Evolutionary conservation across 768 basidiomycete genomes (phyloP).

Genomic region (Myochromella boudieri): DNA sequence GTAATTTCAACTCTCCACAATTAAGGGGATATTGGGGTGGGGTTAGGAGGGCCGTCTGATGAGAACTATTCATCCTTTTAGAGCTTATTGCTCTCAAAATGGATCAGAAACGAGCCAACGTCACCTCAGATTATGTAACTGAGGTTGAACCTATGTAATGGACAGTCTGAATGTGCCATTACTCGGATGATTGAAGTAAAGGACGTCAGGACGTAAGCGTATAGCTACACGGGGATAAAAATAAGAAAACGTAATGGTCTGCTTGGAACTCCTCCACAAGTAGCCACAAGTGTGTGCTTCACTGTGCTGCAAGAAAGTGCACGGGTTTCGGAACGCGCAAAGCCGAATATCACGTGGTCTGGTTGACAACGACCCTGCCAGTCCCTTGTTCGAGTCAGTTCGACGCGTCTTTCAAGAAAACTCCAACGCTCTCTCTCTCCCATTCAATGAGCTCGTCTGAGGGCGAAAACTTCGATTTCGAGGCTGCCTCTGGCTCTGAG

Average conservation of each 20-base stretch:
- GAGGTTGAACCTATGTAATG: too few relatives aligned
- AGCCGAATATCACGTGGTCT: constrained; percentile 12
- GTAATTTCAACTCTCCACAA: constrained; percentile 8
- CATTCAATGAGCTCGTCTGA: constrained; percentile 71
- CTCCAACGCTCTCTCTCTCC: not conserved
- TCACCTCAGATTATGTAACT: constrained; percentile 14
- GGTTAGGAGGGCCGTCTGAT: constrained; percentile 3
- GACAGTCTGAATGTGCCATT: too few relatives aligned
- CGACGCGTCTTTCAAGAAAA: constrained; percentile 9
- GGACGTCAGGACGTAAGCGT: too few relatives aligned
- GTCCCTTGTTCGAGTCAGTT: too few relatives aligned
- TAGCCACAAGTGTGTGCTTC: too few relatives aligned
- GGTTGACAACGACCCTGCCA: constrained; percentile 7
- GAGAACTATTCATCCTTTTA: not conserved
- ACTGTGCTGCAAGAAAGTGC: too few relatives aligned
- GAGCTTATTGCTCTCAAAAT: constrained; percentile 2
- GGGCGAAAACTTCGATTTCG: constrained; percentile 65
- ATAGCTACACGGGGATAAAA: too few relatives aligned
- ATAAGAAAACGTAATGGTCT: too few relatives aligned
- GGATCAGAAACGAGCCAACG: too few relatives aligned
- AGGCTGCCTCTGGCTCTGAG: constrained; percentile 58
- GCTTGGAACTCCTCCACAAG: too few relatives aligned
- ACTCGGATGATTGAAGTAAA: too few relatives aligned
- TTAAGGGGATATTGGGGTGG: not conserved
- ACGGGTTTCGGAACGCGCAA: too few relatives aligned